These are phyloP conservation scores for Coemansia sp. DNA, from an alignment of 192 early-diverging fungal genomes.

Conservation along the genomic window DNA sequence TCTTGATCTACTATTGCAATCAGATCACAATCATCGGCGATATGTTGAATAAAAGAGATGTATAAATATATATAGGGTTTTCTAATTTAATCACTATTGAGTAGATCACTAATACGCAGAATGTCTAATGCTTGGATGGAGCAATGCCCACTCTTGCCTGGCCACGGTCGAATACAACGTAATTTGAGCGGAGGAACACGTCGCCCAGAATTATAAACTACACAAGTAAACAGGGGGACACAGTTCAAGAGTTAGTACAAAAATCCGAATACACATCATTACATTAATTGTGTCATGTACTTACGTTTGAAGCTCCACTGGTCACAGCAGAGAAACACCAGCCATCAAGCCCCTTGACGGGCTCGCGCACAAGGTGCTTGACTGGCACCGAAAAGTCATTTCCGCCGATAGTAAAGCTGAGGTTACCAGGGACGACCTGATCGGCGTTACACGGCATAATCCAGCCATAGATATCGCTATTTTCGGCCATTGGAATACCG, in stretches of 20 bases:
- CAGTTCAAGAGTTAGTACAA: not conserved
- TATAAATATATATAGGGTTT: not conserved
- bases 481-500: slow-evolving; percentile 49
- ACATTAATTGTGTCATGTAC: slow-evolving; percentile 10
- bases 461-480: slow-evolving; percentile 56
- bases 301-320: slow-evolving; percentile 50
- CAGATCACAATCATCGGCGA: not conserved
- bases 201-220: slow-evolving; percentile 67
- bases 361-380: slow-evolving; percentile 51
- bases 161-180: slow-evolving; percentile 66
- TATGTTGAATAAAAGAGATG: not conserved
- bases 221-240: not conserved
- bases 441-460: slow-evolving; percentile 56
- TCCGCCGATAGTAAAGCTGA: slow-evolving; percentile 49
- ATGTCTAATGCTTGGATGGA: slow-evolving; percentile 49
- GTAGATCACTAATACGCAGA: not conserved
- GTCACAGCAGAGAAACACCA: slow-evolving; percentile 58
- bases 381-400: slow-evolving; percentile 48
- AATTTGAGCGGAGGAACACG: slow-evolving; percentile 68
- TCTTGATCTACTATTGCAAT: not conserved
- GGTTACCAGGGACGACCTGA: slow-evolving; percentile 45
- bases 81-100: not conserved
- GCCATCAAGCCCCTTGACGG: slow-evolving; percentile 51
- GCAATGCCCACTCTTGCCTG: slow-evolving; percentile 63
- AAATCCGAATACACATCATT: not conserved